A percentile compares a stretch with the other conserved stretches of the same genome.
Conservation (phyloP, 768 basidiomycete species). For the Suillus luteus region DNA sequence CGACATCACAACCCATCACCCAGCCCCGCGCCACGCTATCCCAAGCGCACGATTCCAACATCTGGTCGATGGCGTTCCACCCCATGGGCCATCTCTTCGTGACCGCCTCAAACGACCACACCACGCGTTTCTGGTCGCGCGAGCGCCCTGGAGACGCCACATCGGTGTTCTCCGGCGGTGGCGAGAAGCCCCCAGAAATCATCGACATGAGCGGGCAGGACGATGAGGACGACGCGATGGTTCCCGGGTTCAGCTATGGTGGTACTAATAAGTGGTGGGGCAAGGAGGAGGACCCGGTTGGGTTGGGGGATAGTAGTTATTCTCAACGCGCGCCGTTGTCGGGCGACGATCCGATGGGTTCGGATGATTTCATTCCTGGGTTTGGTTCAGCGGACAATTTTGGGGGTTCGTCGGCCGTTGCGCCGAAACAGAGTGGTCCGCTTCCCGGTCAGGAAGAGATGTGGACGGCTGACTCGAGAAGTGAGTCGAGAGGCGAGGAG, state of each 20-base stretch:
- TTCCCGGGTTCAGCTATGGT: conserved; percentile 69
- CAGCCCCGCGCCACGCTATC: conserved; percentile 81
- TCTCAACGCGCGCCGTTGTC: conserved; percentile 29
- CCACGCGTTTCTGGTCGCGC: conserved; percentile 97
- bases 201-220: conserved; percentile 60
- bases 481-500: conserved; percentile 29
- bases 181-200: conserved; percentile 81
- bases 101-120: conserved; percentile 96
- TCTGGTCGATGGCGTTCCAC: conserved; percentile 95
- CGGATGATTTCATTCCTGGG: conserved; percentile 68
- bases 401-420: conserved; percentile 29
- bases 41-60: conserved; percentile 98
- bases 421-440: conserved; percentile 37
- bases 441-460: conserved; percentile 56
- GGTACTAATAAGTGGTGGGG: conserved; percentile 44
- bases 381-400: conserved; percentile 45
- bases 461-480: conserved; percentile 39
- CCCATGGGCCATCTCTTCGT: conserved; percentile 94
- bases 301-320: conserved; percentile 16
- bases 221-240: conserved; percentile 73
- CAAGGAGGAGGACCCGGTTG: conserved; percentile 44
- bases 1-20: conserved; percentile 40
- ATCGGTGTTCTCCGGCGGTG: conserved; percentile 78
- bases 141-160: conserved; percentile 83
- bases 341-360: conserved; percentile 31